Evolutionary conservation across 164 flowering plant genomes (phyloP).

Genomic region (Vitis riparia): DNA sequence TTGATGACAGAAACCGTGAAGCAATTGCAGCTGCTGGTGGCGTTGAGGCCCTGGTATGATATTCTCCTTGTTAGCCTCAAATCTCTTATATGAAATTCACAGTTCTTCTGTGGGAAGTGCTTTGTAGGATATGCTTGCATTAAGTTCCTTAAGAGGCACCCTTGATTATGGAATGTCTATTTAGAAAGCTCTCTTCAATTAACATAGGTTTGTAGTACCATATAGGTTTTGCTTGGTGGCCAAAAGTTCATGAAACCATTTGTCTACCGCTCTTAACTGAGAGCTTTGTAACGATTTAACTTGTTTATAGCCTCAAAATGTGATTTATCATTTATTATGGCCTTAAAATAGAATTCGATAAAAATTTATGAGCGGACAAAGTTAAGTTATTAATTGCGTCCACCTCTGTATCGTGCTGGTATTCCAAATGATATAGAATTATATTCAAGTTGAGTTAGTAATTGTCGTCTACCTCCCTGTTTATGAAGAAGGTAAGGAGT

Average conservation of each 20-base stretch:
- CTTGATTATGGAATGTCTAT: background rate
- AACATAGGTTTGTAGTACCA: background rate
- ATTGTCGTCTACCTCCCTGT: too few relatives aligned
- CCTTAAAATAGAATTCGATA: too few relatives aligned
- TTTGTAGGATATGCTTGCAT: background rate
- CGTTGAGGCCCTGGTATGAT: slow-evolving; percentile 89
- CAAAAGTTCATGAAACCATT: background rate
- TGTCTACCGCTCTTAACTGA: too few relatives aligned
- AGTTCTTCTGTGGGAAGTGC: background rate
- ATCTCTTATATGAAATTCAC: background rate
- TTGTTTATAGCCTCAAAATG: too few relatives aligned
- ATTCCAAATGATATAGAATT: too few relatives aligned
- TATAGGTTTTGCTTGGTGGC: background rate
- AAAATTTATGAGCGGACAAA: too few relatives aligned
- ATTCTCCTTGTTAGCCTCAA: background rate
- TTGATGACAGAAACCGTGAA: slow-evolving; percentile 97
- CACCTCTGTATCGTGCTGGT: too few relatives aligned
- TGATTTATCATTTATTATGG: too few relatives aligned
- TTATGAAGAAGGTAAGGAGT: too few relatives aligned
- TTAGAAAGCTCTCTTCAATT: background rate
- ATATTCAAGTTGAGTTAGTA: too few relatives aligned
- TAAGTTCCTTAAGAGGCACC: background rate
- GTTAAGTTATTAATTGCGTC: too few relatives aligned
- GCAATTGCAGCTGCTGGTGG: slow-evolving; percentile 97
- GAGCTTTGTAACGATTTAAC: too few relatives aligned